Base-by-base conservation (phyloP, 2,329 filamentous ascomycete species). In the Verticillium isaacii region DNA sequence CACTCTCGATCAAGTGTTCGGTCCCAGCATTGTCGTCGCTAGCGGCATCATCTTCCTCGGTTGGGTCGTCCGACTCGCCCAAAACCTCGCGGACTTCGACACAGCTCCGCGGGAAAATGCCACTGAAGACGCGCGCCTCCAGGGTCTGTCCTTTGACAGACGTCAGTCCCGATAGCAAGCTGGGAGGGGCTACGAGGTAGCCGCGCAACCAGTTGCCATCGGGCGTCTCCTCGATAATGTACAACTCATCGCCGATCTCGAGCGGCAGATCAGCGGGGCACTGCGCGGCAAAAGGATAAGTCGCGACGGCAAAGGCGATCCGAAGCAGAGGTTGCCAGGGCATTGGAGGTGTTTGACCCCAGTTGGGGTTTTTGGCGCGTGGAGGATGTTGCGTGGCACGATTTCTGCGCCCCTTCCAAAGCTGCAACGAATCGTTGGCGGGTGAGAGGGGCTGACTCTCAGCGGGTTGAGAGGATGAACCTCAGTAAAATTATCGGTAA, bases 291-390 rank as follows among this genome's bases (percentile, higher is more conserved):
- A 99, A 99, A 41, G 95, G 95, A 75, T 93, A 96, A 68, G 89
- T 93, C 82, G 94, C 95, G 77, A 99, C 91, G 70, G 94, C 96
- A 82, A 98, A 99, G 73, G 93, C 95, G 81, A 99, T 97, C 72
- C 92, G 91, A 77, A 93, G 92, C 76, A 99, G 86, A 72, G 95
- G 94, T 85, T 91, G 89, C 95, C 95, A 99, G 85, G 93, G 92
- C 93, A 97, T 97, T 78, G 78, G 71, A 70, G 59, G 50, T 11
- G 7, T 57, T 15, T 57, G 17, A 25, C 45, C 45, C 45, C 45
- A 25, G 19, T 23, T 9, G 45, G n/a, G 45, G n/a, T 3, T 23
- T 14, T 25, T 12, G 45, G 19, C 45, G 45, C 45, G 45, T 50
- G 19, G 4, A 9, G 9, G 19, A n/a, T 50, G 45, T 50, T 50